Percentiles rank a stretch among this genome's conserved stretches.
These are phyloP conservation scores for Stephania japonica DNA, from an alignment of 164 flowering plant species.

Conservation along the genomic window DNA sequence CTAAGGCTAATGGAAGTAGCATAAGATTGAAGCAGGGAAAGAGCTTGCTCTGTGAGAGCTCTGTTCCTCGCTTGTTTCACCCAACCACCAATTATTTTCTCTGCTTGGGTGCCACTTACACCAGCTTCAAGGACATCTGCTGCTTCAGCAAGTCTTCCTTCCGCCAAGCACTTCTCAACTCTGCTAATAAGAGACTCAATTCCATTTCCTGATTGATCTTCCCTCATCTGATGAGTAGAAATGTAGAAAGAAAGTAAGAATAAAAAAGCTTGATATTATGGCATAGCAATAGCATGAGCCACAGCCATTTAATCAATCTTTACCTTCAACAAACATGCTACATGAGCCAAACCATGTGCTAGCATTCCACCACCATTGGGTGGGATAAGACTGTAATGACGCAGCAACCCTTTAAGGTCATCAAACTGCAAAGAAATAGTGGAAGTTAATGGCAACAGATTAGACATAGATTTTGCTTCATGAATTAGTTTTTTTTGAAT, in stretches of 20 bases:
- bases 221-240: slow-evolving; percentile 43
- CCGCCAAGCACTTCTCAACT: slow-evolving; percentile 65
- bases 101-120: slow-evolving; percentile 68
- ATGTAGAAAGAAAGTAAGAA: background rate
- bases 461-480: background rate
- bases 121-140: slow-evolving; percentile 84
- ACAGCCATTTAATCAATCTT: background rate
- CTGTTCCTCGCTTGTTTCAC: slow-evolving; percentile 64
- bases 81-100: slow-evolving; percentile 64
- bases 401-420: slow-evolving; percentile 56
- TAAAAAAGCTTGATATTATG: background rate
- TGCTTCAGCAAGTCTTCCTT: slow-evolving; percentile 86
- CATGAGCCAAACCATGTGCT: slow-evolving; percentile 73
- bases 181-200: slow-evolving; percentile 69
- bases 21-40: slow-evolving; percentile 71
- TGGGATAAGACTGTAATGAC: slow-evolving; percentile 85
- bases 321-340: slow-evolving; percentile 85
- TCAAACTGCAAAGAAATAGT: slow-evolving; percentile 54
- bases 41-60: slow-evolving; percentile 89
- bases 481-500: background rate
- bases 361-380: slow-evolving; percentile 90
- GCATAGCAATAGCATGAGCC: background rate
- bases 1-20: slow-evolving; percentile 68
- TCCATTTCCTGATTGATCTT: slow-evolving; percentile 65
- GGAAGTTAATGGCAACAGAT: background rate